Conservation (phyloP, 768 basidiomycete species). For the Amanita fuliginea region DNA sequence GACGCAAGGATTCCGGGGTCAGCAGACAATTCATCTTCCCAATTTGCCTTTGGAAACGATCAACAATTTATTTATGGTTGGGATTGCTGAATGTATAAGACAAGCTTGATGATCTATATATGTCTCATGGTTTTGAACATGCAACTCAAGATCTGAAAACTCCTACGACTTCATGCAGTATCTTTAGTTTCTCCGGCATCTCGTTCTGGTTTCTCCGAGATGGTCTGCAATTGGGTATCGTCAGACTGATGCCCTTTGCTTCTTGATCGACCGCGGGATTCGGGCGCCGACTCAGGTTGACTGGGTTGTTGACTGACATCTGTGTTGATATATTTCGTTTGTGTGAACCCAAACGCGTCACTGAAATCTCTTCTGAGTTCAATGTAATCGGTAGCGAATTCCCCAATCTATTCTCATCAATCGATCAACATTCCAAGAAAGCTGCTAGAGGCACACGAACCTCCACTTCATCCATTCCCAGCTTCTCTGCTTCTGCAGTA, state of each 20-base stretch:
- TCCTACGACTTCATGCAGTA: not conserved
- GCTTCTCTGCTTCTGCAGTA: constrained; percentile 42
- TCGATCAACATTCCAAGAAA: not conserved
- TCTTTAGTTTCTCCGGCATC: constrained; percentile 3
- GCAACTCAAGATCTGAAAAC: not conserved
- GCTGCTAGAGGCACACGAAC: constrained; percentile 18
- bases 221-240: constrained; percentile 10
- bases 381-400: constrained; percentile 60
- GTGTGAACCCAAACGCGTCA: constrained; percentile 19
- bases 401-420: constrained; percentile 37
- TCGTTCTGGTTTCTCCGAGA: constrained; percentile 21
- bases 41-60: constrained; percentile 1
- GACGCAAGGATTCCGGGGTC: constrained; percentile 19
- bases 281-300: not conserved
- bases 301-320: not conserved
- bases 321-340: not conserved
- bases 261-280: not conserved
- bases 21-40: constrained; percentile 4
- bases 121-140: not conserved
- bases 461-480: constrained; percentile 67
- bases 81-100: constrained; percentile 45
- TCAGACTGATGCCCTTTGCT: constrained; percentile 2
- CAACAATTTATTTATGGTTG: constrained; percentile 56
- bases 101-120: not conserved
- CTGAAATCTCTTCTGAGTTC: constrained; percentile 58